phyloP scores from a whole-genome alignment of 176 grass and related monocot species.

The Chrysopogon serrulatus region DNA sequence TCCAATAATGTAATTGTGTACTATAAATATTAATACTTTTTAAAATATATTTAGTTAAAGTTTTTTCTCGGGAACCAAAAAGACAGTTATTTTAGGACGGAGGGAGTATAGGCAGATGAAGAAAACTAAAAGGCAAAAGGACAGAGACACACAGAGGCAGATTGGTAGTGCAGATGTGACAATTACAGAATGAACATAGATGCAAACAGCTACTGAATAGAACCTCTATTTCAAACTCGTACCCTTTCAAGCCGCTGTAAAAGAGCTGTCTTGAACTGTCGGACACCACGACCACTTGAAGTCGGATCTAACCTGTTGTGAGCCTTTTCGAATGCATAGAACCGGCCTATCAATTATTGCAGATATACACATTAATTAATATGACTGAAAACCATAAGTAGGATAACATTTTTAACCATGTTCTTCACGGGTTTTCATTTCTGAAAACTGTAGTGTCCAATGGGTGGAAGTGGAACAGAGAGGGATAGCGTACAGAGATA shows the following conservation, averaged over 20 bases:
- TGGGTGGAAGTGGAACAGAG: background rate
- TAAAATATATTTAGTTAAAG: too few relatives aligned
- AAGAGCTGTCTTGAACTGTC: slow-evolving; percentile 96
- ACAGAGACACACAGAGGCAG: background rate
- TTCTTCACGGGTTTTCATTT: background rate
- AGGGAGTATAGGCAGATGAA: background rate
- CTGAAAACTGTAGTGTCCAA: background rate
- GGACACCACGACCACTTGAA: slow-evolving; percentile 89
- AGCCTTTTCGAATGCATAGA: slow-evolving; percentile 98
- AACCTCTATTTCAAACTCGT: slow-evolving; percentile 3
- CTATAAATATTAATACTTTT: too few relatives aligned
- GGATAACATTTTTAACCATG: background rate
- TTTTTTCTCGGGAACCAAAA: too few relatives aligned
- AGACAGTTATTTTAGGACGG: too few relatives aligned
- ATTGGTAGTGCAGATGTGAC: background rate
- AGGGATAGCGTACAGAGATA: slow-evolving; percentile 75
- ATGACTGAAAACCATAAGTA: slow-evolving; percentile 3
- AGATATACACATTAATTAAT: slow-evolving; percentile 10
- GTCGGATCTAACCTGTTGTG: slow-evolving; percentile 89
- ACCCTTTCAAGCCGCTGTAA: slow-evolving; percentile 93
- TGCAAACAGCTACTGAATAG: background rate
- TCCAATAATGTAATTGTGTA: too few relatives aligned
- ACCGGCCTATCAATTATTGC: slow-evolving; percentile 64
- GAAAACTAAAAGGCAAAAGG: background rate
- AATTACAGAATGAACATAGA: slow-evolving; percentile 1